Evolutionary conservation across 208 protist genomes (phyloP), one percentile per base, ranked within the genome.

Genomic region (Crithidia thermophila): DNA sequence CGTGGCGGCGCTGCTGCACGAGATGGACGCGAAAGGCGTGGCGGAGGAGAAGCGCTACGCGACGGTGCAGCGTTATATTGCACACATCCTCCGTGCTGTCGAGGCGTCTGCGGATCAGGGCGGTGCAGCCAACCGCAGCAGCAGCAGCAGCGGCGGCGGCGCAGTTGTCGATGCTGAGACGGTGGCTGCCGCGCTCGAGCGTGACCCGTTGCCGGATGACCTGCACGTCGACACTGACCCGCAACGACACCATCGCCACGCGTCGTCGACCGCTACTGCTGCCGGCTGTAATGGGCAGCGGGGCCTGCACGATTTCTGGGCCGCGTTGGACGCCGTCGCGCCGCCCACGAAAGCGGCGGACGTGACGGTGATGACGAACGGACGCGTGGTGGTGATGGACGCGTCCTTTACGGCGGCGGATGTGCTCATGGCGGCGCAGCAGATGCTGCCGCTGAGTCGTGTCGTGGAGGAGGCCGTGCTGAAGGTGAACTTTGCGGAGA

Each of bases 341-440:
- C 23, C 52, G 3, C 0, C 21, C 20, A 6, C 36, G 31, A 55
- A 2, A 13, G 21, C 21, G n/a, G n/a, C n/a, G n/a, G 31, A 20
- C 43, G 49, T 67, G 3, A 42, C 43, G 3, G 70, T 86, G 27
- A 20, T 80, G 30, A 61, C 74, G 13, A 93, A 90, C 71, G 87
- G 87, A 18, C 81, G 84, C 50, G 51, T 76, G 9, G 36, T 87
- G 11, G 36, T 62, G 7, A 76, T 85, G 51, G 67, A 79, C 50
- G 69, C 73, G 13, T 53, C 55, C 43, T 83, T 88, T 66, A 37
- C 42, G 31, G 55, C 58, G 9, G 72, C 49, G 5, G 87, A 90
- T 60, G 77, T 88, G 6, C 47, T 72, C 4, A 39, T 62, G 4
- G 70, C 68, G 9, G 62, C 63, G 11, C 14, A 45, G 18, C 55